These are phyloP conservation scores for Alopecurus myosuroides DNA, from an alignment of 176 grass and related monocot species.

Conservation along the genomic window DNA sequence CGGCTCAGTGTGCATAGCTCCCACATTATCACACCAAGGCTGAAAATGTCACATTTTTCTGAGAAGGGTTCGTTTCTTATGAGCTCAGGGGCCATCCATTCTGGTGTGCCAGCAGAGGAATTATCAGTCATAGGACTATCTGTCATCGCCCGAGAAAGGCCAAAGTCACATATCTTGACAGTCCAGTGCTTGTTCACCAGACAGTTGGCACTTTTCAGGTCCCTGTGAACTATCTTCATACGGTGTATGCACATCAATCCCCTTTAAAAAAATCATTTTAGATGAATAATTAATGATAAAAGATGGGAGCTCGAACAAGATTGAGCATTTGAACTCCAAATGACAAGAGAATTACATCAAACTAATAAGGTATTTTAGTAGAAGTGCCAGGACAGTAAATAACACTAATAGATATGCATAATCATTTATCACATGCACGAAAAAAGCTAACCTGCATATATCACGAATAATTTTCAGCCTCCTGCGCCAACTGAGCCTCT, in stretches of 20 bases:
- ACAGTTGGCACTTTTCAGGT: conserved; percentile 98
- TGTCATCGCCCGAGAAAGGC: conserved; percentile 76
- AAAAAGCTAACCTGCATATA: conserved; percentile 84
- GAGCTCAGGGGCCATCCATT: conserved; percentile 99
- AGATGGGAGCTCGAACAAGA: not conserved
- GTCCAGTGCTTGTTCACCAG: conserved; percentile 98
- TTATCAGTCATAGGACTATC: conserved; percentile 75
- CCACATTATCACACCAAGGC: conserved; percentile 98
- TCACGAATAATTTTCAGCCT: conserved; percentile 98
- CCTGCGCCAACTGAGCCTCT: conserved; percentile 95
- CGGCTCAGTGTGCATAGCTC: conserved; percentile 95
- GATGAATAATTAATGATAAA: conserved; percentile 16
- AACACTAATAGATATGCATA: conserved; percentile 2
- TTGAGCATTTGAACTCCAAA: not conserved
- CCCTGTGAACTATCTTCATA: conserved; percentile 98
- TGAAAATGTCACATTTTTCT: conserved; percentile 99
- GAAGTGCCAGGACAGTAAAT: conserved; percentile 9
- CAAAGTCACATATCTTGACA: conserved; percentile 97
- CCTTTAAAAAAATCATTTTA: conserved; percentile 50
- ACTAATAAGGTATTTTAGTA: not conserved
- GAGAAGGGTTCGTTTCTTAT: conserved; percentile 91
- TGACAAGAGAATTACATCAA: conserved; percentile 1
- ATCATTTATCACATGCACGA: not conserved
- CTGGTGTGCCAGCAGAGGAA: conserved; percentile 93
- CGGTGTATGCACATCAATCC: conserved; percentile 98